Evolutionary conservation across 179 eudicot species (phyloP).

Genomic region (Gypsophila paniculata): DNA sequence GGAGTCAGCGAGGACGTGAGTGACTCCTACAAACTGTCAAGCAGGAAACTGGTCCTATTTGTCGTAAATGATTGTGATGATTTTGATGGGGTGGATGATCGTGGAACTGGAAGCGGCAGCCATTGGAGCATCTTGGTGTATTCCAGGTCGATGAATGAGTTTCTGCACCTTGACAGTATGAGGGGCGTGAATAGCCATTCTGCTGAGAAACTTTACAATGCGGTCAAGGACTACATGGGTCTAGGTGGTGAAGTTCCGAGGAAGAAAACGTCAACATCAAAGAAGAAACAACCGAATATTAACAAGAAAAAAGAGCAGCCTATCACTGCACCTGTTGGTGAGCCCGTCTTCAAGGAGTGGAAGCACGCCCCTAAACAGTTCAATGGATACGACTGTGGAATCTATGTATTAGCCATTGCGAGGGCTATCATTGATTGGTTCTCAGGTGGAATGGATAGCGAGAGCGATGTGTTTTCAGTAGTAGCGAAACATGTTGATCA

Average conservation of each 20-base stretch:
- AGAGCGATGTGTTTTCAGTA: conserved; percentile 17
- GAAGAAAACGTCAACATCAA: conserved; percentile 1
- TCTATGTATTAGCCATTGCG: conserved; percentile 22
- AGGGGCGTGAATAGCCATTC: too few relatives aligned
- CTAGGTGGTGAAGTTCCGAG: conserved; percentile 9
- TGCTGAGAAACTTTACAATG: conserved; percentile 23
- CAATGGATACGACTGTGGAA: conserved; percentile 21
- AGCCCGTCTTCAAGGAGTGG: conserved; percentile 10
- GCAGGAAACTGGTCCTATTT: conserved; percentile 14
- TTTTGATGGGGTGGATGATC: background rate
- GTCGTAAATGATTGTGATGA: conserved; percentile 14
- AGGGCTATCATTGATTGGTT: conserved; percentile 8
- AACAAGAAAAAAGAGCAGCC: conserved; percentile 4
- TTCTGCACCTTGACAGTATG: conserved; percentile 17
- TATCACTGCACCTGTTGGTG: background rate
- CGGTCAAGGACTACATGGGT: conserved; percentile 17
- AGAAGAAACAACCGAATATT: conserved; percentile 5
- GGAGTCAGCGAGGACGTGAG: background rate
- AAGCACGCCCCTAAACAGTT: conserved; percentile 15
- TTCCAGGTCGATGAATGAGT: conserved; percentile 12
- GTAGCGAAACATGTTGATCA: background rate
- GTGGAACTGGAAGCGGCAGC: too few relatives aligned
- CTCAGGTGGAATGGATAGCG: background rate
- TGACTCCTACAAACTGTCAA: conserved; percentile 7
- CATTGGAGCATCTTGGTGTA: conserved; percentile 26